Evolutionary conservation across 495 filamentous ascomycete genomes (phyloP).

Genomic region (Tuber aestivum): DNA sequence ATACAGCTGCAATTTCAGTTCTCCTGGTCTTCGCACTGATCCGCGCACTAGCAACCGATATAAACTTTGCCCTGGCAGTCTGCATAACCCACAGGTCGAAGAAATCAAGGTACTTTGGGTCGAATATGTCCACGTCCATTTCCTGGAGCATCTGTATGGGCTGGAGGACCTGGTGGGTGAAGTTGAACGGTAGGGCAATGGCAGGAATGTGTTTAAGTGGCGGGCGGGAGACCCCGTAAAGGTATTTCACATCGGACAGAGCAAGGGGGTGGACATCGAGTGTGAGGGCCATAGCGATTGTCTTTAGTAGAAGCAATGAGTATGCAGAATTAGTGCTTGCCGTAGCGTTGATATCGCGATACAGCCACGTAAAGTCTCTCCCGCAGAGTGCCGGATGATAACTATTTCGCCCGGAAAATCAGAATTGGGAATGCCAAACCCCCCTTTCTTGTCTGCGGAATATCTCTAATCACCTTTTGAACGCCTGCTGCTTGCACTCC

Average conservation of each 20-base stretch:
- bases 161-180: slow-evolving; percentile 72
- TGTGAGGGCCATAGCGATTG: slow-evolving; percentile 79
- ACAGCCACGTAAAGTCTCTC: slow-evolving; percentile 62
- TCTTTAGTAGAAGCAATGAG: slow-evolving; percentile 67
- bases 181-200: slow-evolving; percentile 74
- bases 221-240: slow-evolving; percentile 65
- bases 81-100: slow-evolving; percentile 86
- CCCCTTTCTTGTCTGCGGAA: background rate
- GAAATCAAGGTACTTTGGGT: slow-evolving; percentile 52
- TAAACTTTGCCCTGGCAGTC: slow-evolving; percentile 86
- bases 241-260: slow-evolving; percentile 77
- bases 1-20: slow-evolving; percentile 53
- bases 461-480: slow-evolving; percentile 41
- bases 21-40: slow-evolving; percentile 48
- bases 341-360: slow-evolving; percentile 55
- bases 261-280: slow-evolving; percentile 76
- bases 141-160: slow-evolving; percentile 82
- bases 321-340: slow-evolving; percentile 45
- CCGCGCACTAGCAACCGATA: slow-evolving; percentile 80
- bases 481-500: slow-evolving; percentile 64
- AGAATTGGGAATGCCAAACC: background rate
- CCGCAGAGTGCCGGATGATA: slow-evolving; percentile 89
- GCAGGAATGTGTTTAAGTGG: slow-evolving; percentile 25
- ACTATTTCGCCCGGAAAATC: slow-evolving; percentile 32
- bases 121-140: slow-evolving; percentile 84